A percentile compares a stretch with the other conserved stretches of the same genome.
Evolutionary conservation across 768 basidiomycete genomes (phyloP).

Genomic region (Pleurotus pulmonarius): DNA sequence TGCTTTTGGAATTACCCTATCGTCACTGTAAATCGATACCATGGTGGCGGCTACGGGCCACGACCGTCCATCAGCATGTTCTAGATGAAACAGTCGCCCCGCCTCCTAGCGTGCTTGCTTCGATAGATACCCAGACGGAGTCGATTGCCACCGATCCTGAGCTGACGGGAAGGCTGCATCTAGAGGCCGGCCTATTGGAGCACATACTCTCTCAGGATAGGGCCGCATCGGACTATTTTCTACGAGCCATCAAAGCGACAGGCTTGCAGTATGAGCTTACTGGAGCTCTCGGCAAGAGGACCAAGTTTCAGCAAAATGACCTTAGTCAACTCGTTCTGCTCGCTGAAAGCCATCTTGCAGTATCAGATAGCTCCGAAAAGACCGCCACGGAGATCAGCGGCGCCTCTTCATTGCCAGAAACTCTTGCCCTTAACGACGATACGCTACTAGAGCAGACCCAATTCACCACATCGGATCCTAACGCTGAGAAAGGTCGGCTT

Average conservation of each 20-base stretch:
- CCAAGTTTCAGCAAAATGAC: slow-evolving; percentile 86
- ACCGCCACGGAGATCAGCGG: background rate
- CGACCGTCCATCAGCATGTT: slow-evolving; percentile 70
- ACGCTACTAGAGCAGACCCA: slow-evolving; percentile 92
- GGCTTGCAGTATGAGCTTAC: slow-evolving; percentile 88
- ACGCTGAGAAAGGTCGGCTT: slow-evolving; percentile 43
- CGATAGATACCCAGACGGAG: slow-evolving; percentile 37
- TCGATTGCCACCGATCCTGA: slow-evolving; percentile 51
- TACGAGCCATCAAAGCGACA: slow-evolving; percentile 71
- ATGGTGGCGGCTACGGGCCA: slow-evolving; percentile 86
- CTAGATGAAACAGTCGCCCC: slow-evolving; percentile 81
- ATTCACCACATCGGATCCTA: slow-evolving; percentile 73
- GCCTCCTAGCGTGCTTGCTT: slow-evolving; percentile 34
- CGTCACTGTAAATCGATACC: slow-evolving; percentile 43
- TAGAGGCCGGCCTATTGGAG: slow-evolving; percentile 79
- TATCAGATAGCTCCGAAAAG: slow-evolving; percentile 18
- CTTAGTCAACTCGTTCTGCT: slow-evolving; percentile 89
- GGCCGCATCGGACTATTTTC: slow-evolving; percentile 70
- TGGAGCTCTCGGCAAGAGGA: slow-evolving; percentile 89
- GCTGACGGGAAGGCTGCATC: slow-evolving; percentile 59
- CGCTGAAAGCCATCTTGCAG: slow-evolving; percentile 71
- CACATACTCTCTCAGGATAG: slow-evolving; percentile 77
- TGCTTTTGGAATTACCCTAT: slow-evolving; percentile 57
- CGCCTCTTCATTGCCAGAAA: slow-evolving; percentile 55
- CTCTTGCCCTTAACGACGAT: slow-evolving; percentile 87